Conservation (phyloP, 495 filamentous ascomycete genomes). For the Xylaria scruposa region DNA sequence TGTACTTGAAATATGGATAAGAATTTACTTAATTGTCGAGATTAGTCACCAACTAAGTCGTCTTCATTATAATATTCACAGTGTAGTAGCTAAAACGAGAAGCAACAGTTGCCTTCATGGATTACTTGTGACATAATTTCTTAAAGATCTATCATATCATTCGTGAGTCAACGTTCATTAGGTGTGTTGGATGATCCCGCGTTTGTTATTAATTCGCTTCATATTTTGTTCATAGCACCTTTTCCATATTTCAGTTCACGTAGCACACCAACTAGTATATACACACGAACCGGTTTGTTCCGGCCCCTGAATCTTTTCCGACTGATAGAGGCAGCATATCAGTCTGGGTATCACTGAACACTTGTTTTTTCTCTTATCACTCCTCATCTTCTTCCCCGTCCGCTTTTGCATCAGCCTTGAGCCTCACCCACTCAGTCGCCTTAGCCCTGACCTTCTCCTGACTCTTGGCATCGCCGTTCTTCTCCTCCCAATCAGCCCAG, state of each 20-base stretch:
- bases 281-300: background rate
- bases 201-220: background rate
- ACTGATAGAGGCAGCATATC: background rate
- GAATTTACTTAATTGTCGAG: background rate
- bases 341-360: constrained; percentile 24
- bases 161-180: background rate
- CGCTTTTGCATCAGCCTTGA: constrained; percentile 44
- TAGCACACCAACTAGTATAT: background rate
- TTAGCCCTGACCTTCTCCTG: constrained; percentile 74
- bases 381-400: constrained; percentile 38
- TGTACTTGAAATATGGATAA: background rate
- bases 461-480: constrained; percentile 72
- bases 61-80: no score
- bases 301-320: background rate
- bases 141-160: background rate
- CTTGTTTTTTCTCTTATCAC: constrained; percentile 22
- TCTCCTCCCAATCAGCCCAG: constrained; percentile 82
- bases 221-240: background rate
- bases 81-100: background rate
- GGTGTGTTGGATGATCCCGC: background rate
- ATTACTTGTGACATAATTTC: background rate
- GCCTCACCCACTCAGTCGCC: constrained; percentile 68
- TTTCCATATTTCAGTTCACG: background rate
- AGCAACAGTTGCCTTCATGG: background rate
- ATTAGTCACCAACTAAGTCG: background rate